Evolutionary conservation across 2,329 filamentous ascomycete species (phyloP).

Genomic region (Penicillium olsonii): DNA sequence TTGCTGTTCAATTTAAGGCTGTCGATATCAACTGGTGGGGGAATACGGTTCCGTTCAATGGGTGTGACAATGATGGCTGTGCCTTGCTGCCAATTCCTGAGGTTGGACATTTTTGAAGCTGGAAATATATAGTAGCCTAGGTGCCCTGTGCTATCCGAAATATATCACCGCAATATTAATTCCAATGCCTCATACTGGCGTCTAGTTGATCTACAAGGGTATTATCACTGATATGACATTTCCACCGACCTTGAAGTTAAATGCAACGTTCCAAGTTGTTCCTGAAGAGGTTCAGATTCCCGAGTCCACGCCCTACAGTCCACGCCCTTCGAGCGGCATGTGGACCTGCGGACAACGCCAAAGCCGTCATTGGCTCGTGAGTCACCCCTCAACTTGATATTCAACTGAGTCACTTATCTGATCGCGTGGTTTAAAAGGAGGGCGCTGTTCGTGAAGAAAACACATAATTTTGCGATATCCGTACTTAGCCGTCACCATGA

Average conservation of each 20-base stretch:
- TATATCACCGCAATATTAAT: too few relatives aligned
- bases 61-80: not conserved
- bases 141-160: too few relatives aligned
- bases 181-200: too few relatives aligned
- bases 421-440: not conserved
- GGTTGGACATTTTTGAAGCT: not conserved
- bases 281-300: not conserved
- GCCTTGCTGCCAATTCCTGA: not conserved
- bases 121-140: too few relatives aligned
- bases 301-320: slow-evolving; percentile 3
- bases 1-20: slow-evolving; percentile 47
- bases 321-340: slow-evolving; percentile 9
- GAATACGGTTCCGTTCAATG: slow-evolving; percentile 11
- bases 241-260: too few relatives aligned
- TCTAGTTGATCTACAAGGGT: too few relatives aligned
- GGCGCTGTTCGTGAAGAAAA: too few relatives aligned
- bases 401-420: not conserved
- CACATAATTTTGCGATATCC: too few relatives aligned
- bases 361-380: slow-evolving; percentile 5
- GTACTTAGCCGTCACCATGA: slow-evolving; percentile 2
- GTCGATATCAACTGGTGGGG: slow-evolving; percentile 34
- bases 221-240: too few relatives aligned
- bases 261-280: too few relatives aligned
- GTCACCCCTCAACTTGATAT: not conserved
- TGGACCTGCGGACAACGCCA: slow-evolving; percentile 5